These are phyloP conservation scores for Samsoniella hepiali DNA, from an alignment of 2,329 filamentous ascomycete species.

Conservation along the genomic window DNA sequence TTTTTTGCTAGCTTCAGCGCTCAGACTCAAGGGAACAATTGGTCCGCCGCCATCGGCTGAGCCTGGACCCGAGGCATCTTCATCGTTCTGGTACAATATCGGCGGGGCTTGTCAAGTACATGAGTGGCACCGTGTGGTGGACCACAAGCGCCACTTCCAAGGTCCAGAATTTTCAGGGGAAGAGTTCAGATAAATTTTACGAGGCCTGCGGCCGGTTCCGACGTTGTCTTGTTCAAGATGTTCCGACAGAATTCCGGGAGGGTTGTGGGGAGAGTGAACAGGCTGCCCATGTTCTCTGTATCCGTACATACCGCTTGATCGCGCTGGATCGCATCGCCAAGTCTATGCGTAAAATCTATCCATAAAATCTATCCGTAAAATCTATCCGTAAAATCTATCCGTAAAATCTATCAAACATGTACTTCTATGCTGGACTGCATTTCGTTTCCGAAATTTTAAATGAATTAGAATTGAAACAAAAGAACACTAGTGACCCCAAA, in stretches of 20 bases:
- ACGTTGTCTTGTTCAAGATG: neutral
- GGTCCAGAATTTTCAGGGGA: neutral
- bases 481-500: neutral
- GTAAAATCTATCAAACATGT: too few relatives aligned
- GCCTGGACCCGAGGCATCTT: neutral
- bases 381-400: too few relatives aligned
- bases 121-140: neutral
- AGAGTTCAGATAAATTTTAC: constrained; percentile 1
- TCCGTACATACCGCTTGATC: neutral
- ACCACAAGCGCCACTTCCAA: neutral
- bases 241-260: neutral
- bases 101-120: neutral
- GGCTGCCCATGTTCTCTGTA: neutral
- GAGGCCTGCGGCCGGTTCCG: neutral
- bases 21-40: neutral
- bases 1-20: neutral
- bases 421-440: neutral
- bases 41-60: neutral
- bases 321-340: too few relatives aligned
- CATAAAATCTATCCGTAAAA: too few relatives aligned
- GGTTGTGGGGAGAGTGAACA: neutral
- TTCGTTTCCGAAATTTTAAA: neutral
- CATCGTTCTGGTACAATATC: neutral
- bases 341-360: too few relatives aligned
- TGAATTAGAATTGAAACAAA: neutral